Percentiles rank a stretch among this genome's conserved stretches.
These are phyloP conservation scores for Krasilnikovozyma curviuscula DNA, from an alignment of 768 basidiomycete species.

Conservation along the genomic window DNA sequence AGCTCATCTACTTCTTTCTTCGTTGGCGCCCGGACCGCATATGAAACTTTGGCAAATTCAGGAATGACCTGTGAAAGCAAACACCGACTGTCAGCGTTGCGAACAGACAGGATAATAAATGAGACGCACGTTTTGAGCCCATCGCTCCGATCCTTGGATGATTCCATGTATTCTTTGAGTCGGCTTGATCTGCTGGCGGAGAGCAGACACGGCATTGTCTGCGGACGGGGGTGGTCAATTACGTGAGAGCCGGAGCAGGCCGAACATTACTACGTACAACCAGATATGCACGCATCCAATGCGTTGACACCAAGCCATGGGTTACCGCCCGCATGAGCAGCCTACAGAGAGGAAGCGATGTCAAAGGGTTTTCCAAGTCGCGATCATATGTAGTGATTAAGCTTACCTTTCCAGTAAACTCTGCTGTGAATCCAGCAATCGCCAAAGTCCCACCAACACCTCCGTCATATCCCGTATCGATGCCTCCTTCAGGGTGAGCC, in stretches of 20 bases:
- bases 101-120: not conserved
- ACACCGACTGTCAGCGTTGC: too few relatives aligned
- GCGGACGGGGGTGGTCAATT: not conserved
- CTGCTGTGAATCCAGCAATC: slow-evolving; percentile 16
- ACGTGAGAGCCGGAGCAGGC: not conserved
- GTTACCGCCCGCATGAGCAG: slow-evolving; percentile 21
- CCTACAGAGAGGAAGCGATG: slow-evolving; percentile 15
- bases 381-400: too few relatives aligned
- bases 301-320: slow-evolving; percentile 17
- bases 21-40: slow-evolving; percentile 1
- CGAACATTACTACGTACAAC: not conserved
- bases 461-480: too few relatives aligned
- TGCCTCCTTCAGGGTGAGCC: too few relatives aligned
- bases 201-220: slow-evolving; percentile 15
- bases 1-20: not conserved
- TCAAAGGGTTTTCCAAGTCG: too few relatives aligned
- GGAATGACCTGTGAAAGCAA: too few relatives aligned
- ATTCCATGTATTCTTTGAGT: slow-evolving; percentile 3
- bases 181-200: slow-evolving; percentile 15
- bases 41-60: not conserved
- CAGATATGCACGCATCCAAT: slow-evolving; percentile 15
- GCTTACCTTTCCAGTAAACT: too few relatives aligned
- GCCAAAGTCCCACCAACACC: slow-evolving; percentile 3
- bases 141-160: not conserved
- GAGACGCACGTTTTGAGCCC: not conserved